phyloP scores from a whole-genome alignment of 306 rosid species.

The Notholithocarpus densiflorus region DNA sequence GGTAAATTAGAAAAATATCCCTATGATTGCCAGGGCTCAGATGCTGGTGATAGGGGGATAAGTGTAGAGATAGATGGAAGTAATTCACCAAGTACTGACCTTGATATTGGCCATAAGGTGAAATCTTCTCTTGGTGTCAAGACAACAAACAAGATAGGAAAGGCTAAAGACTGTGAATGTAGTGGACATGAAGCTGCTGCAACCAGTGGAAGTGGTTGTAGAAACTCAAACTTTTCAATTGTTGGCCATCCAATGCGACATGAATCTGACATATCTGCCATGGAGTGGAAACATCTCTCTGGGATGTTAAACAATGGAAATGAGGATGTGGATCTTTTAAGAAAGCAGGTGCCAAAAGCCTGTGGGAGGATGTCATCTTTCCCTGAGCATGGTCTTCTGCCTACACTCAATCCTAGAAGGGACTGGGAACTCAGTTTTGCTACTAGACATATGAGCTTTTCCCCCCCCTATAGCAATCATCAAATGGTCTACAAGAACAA shows the following conservation, averaged over 20 bases:
- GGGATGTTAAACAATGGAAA: slow-evolving; percentile 23
- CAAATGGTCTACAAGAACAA: slow-evolving; percentile 30
- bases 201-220: slow-evolving; percentile 29
- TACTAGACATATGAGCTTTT: slow-evolving; percentile 18
- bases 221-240: slow-evolving; percentile 17
- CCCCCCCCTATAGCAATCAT: slow-evolving; percentile 25
- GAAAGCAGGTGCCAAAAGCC: slow-evolving; percentile 22
- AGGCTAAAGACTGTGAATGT: slow-evolving; percentile 32
- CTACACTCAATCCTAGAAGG: slow-evolving; percentile 23
- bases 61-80: slow-evolving; percentile 26
- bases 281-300: slow-evolving; percentile 21
- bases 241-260: slow-evolving; percentile 15
- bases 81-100: slow-evolving; percentile 12
- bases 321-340: slow-evolving; percentile 22
- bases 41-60: slow-evolving; percentile 33
- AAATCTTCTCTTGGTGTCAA: slow-evolving; percentile 26
- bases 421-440: slow-evolving; percentile 1
- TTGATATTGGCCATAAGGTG: slow-evolving; percentile 15
- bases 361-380: slow-evolving; percentile 31
- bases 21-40: slow-evolving; percentile 12
- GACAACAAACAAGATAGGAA: slow-evolving; percentile 21
- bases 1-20: slow-evolving; percentile 16
- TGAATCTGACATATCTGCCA: slow-evolving; percentile 28
- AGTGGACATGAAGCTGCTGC: slow-evolving; percentile 39
- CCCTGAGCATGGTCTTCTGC: slow-evolving; percentile 34